Conservation (phyloP, 176 grass and related monocot genomes). For the Tillandsia leiboldiana region DNA sequence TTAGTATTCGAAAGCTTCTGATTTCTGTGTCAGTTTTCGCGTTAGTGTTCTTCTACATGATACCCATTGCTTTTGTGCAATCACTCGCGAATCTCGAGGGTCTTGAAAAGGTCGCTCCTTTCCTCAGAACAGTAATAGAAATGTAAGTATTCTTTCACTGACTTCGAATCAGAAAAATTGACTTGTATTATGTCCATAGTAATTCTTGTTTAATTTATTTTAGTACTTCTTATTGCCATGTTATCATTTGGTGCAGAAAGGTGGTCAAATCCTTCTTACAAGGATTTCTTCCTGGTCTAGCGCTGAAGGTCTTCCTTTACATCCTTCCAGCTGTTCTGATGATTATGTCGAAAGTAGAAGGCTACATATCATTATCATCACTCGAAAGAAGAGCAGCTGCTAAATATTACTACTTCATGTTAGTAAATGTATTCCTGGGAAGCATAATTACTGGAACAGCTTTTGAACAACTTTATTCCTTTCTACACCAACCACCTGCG, state of each 20-base stretch:
- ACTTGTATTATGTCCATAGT: neutral
- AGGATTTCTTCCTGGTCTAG: slow-evolving; percentile 89
- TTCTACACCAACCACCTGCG: slow-evolving; percentile 66
- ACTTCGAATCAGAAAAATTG: neutral
- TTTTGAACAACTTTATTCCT: slow-evolving; percentile 79
- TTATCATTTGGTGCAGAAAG: slow-evolving; percentile 35
- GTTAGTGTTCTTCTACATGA: slow-evolving; percentile 95
- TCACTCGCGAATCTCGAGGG: slow-evolving; percentile 99
- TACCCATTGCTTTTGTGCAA: slow-evolving; percentile 92
- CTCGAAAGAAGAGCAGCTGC: slow-evolving; percentile 80
- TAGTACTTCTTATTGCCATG: neutral
- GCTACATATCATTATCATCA: slow-evolving; percentile 81
- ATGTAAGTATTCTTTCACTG: slow-evolving; percentile 39
- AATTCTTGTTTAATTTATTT: neutral
- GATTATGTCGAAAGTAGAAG: slow-evolving; percentile 95
- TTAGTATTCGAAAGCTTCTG: slow-evolving; percentile 73
- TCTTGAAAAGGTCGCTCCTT: slow-evolving; percentile 94
- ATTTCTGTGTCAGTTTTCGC: slow-evolving; percentile 74
- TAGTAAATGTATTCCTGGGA: slow-evolving; percentile 92
- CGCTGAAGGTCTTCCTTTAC: slow-evolving; percentile 84
- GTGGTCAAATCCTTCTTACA: slow-evolving; percentile 86
- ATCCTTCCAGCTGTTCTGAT: slow-evolving; percentile 83
- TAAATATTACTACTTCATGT: slow-evolving; percentile 99
- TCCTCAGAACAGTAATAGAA: slow-evolving; percentile 80
- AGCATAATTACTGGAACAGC: slow-evolving; percentile 90